Base-by-base conservation (phyloP, 371 early-diverging fungal species). In the Rhizomucor miehei region DNA sequence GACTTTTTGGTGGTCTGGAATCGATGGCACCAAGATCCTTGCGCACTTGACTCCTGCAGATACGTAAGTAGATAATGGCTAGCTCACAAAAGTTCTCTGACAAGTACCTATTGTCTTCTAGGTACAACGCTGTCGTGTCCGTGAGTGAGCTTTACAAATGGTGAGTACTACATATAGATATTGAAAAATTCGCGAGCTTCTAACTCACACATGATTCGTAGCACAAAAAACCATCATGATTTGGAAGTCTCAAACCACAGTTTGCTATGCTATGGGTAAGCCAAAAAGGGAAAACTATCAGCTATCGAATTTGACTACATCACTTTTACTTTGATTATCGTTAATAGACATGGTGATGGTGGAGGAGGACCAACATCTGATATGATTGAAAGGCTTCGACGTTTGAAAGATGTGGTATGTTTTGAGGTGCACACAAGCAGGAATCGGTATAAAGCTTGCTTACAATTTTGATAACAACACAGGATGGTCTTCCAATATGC, bases 321-420 rank as follows among this genome's bases (percentile, higher is more conserved):
- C 6, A 14, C 16, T 35, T 13, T 0, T n/a, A n/a, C n/a, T n/a
- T n/a, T 5, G 29, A 29, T 29, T 3, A 29, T 29, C 29, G 29
- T 25, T 19, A 6, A 17, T 62, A 74, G 76, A 23, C 86, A 95
- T 67, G 99, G 99, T 36, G 99, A 98, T 71, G 99, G 99, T 45
- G 99, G 98, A 8, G 97, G 96, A 44, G 98, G 98, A 1, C 96
- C 98, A 0, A 78, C 87, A 0, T 73, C 81, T 12, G 86, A 76
- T 35, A 95, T 95, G 96, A 57, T 94, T 19, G 94, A 95, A 66
- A 82, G 97, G 48, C 57, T 96, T 35, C 46, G 71, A 9, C 80
- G 93, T 21, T 65, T 98, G 73, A 70, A 77, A 34, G 73, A 89
- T 52, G 75, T 93, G 29, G 88, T 84, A 72, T 54, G 59, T 60